These are phyloP conservation scores for Pseudozyma hubeiensis DNA, from an alignment of 1,284 basidiomycete species.

Conservation along the genomic window DNA sequence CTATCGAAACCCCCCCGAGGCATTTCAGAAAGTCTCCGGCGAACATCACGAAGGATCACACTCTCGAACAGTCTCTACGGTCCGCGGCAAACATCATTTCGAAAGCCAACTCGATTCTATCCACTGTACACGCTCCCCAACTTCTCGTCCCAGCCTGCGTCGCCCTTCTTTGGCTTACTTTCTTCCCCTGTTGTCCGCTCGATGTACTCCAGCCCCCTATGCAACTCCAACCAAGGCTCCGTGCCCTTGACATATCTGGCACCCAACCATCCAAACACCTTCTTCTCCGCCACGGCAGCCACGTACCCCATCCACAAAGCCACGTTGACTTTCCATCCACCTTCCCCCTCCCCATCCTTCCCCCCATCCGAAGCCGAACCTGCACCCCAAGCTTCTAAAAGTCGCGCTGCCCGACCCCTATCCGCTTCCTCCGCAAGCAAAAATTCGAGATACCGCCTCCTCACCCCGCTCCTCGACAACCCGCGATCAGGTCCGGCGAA, in stretches of 20 bases:
- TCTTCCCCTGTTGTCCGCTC: background rate
- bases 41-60: too few relatives aligned
- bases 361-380: background rate
- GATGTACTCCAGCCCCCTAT: slow-evolving; percentile 23
- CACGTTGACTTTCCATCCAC: slow-evolving; percentile 4
- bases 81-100: background rate
- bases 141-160: slow-evolving; percentile 20
- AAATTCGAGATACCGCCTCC: slow-evolving; percentile 14
- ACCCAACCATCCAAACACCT: slow-evolving; percentile 27
- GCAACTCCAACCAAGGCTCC: slow-evolving; percentile 49
- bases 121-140: slow-evolving; percentile 30
- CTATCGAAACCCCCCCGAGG: too few relatives aligned
- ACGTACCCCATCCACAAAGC: slow-evolving; percentile 16
- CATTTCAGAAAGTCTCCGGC: too few relatives aligned
- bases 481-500: slow-evolving; percentile 18
- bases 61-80: too few relatives aligned
- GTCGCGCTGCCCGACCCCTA: background rate
- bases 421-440: slow-evolving; percentile 25
- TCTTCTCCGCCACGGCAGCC: slow-evolving; percentile 32
- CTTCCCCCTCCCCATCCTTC: background rate
- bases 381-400: background rate
- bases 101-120: background rate
- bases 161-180: background rate
- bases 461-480: background rate
- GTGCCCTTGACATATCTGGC: slow-evolving; percentile 50